Base-by-base conservation (phyloP, 768 basidiomycete species). In the Tulasnella sp. region DNA sequence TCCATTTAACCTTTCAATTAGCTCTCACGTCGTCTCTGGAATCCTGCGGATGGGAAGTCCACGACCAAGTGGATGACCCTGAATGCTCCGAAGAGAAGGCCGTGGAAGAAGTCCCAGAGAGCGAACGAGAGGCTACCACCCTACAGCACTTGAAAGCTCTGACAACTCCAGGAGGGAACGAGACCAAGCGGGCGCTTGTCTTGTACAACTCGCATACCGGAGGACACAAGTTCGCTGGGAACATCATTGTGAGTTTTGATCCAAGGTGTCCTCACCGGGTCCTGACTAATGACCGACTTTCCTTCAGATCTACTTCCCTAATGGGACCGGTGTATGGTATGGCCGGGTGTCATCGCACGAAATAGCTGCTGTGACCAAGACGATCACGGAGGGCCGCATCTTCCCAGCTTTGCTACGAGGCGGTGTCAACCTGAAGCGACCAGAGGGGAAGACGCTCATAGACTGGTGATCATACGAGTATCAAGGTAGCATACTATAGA, bases 301-400 rank as follows among this genome's bases (percentile, higher is more conserved):
- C 21, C 38, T 2, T 9, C 65, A 92, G 87, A 88, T 97, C 67
- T 84, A 89, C 70, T 88, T 83, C 48, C 92, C 92, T 0, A 78
- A 82, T 59, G 92, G 92, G 21, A 79, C 87, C 22, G 82, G 83
- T 41, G 78, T 97, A 27, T 97, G 92, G 84, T 97, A 97, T 66
- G 94, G 94, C 21, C 83, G 94, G 24, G 92, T 96, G 4, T 85
- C 86, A 24, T 84, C 93, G 7, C 85, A 91, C 68, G 87, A 94
- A 66, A 86, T 92, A 60, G 80, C 84, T 4, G 83, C 93, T 57
- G 90, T 92, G 49, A 78, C 82, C 64, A 85, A 90, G 65, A 99
- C 94, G 17, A 82, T 99, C 62, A 76, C 92, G 58, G 76, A 79
- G 19, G 94, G 94, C 2, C 78, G 83, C 66, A 78, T 99, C 53